Evolutionary conservation across 2,329 filamentous ascomycete species (phyloP).

Genomic region (Aureobasidium vineae): DNA sequence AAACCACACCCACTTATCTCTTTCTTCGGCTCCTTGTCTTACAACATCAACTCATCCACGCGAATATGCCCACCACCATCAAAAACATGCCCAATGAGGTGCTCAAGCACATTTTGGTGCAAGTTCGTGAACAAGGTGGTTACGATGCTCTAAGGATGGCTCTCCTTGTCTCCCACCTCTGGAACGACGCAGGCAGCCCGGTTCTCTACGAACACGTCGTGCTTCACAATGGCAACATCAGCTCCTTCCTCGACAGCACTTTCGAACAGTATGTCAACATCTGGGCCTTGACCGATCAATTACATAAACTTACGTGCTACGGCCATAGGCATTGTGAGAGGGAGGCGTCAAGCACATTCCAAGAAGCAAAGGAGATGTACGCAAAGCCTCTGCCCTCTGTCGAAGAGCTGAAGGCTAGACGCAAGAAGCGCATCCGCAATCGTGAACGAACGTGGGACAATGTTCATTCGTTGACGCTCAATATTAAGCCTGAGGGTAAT

Average conservation of each 20-base stretch:
- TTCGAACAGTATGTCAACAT: neutral
- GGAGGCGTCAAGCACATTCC: conserved; percentile 4
- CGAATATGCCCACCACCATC: neutral
- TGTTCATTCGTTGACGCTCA: conserved; percentile 4
- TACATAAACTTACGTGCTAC: neutral
- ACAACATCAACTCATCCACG: neutral
- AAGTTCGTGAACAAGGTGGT: conserved; percentile 10
- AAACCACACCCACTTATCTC: neutral
- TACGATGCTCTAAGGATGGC: neutral
- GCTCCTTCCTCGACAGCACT: neutral
- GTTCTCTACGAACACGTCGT: conserved; percentile 21
- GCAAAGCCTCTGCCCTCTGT: neutral
- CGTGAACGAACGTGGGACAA: conserved; percentile 1
- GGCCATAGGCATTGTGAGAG: neutral
- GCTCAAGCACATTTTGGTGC: conserved; percentile 5
- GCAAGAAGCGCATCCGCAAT: neutral
- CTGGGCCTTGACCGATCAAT: neutral
- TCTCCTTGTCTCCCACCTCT: neutral
- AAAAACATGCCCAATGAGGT: conserved; percentile 5
- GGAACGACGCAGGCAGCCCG: conserved; percentile 1
- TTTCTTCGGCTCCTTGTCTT: neutral
- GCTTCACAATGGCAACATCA: conserved; percentile 3
- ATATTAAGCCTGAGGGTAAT: neutral
- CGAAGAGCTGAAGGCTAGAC: neutral
- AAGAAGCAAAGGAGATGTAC: neutral